Evolutionary conservation across 2,329 filamentous ascomycete genomes (phyloP), one percentile per base, ranked within the genome.

Genomic region (Xylariaceae sp.): DNA sequence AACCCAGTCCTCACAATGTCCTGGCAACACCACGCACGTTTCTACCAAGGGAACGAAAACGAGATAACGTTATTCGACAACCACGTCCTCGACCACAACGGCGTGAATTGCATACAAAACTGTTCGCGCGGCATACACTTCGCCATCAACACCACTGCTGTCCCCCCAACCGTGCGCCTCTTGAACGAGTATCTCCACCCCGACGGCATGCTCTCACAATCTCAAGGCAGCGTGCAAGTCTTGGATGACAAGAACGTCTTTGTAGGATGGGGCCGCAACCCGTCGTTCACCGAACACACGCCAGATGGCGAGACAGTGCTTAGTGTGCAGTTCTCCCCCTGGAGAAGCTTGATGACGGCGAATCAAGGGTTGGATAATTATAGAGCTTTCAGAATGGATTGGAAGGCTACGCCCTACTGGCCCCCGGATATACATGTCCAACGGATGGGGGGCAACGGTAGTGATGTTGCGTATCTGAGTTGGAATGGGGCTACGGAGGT

Each of bases 21-120:
- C n/a, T 54, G 48, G 48, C 52, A 55, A 49, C 52, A 55, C 49
- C 49, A 55, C 35, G 46, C 52, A 33, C 52, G 52, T 10, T 47
- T 55, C 42, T 47, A 43, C 39, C 27, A 41, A 11, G 39, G 31
- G 27, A 42, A 43, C 51, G 42, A 48, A 27, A 45, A 33, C 30
- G 48, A 54, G 38, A 30, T 55, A 32, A 55, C 52, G 5, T 39
- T 55, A 22, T 55, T 52, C 49, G 52, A 55, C 40, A 55, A 55
- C 39, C 52, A 55, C 46, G 27, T 30, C 11, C 43, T 52, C 27
- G 52, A 39, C 11, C 15, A 32, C 31, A 44, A 42, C 42, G 49
- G 44, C 30, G 42, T 36, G 18, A 39, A 39, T 32, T 55, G 52
- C 46, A 42, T 14, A 12, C 6, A 12, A n/a, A 36, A 55, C 47